Percentiles rank a stretch among this genome's conserved stretches.
These are phyloP conservation scores for Pseudonitzschia pungens DNA, from an alignment of 108 stramenopile genomes.

Conservation along the genomic window DNA sequence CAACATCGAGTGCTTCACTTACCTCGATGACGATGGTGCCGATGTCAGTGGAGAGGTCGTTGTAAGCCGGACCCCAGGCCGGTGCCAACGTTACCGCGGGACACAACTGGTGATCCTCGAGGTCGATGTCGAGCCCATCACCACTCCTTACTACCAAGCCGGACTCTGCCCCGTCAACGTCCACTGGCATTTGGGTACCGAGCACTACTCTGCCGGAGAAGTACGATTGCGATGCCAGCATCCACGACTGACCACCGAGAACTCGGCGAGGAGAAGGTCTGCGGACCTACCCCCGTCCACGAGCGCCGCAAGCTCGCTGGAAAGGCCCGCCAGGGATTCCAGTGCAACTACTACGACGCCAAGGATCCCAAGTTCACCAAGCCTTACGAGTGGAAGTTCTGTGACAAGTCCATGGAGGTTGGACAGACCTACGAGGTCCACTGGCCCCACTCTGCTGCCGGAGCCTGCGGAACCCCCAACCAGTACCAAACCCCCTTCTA, in stretches of 20 bases:
- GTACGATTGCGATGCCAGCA: slow-evolving; percentile 35
- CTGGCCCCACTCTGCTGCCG: slow-evolving; percentile 57
- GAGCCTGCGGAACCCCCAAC: slow-evolving; percentile 39
- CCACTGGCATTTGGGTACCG: slow-evolving; percentile 76
- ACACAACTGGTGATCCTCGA: slow-evolving; percentile 34
- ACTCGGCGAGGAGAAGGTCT: neutral
- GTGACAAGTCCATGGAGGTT: slow-evolving; percentile 45
- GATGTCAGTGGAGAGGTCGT: neutral
- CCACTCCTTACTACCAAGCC: slow-evolving; percentile 37
- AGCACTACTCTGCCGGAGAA: slow-evolving; percentile 66
- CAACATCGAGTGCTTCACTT: slow-evolving; percentile 21
- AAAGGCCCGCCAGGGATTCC: slow-evolving; percentile 31
- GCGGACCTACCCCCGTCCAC: neutral
- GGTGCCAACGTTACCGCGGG: slow-evolving; percentile 58
- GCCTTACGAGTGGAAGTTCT: slow-evolving; percentile 53
- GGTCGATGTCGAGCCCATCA: slow-evolving; percentile 38
- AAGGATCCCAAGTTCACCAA: slow-evolving; percentile 41
- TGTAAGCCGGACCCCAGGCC: slow-evolving; percentile 12
- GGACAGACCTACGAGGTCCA: slow-evolving; percentile 66
- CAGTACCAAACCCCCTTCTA: slow-evolving; percentile 58
- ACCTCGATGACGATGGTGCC: neutral
- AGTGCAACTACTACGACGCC: slow-evolving; percentile 37
- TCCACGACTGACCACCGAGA: neutral
- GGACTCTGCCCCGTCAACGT: slow-evolving; percentile 68
- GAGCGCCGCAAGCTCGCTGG: slow-evolving; percentile 1